These are phyloP conservation scores for Otatea glauca DNA, from an alignment of 176 grass and related monocot species.

Conservation along the genomic window DNA sequence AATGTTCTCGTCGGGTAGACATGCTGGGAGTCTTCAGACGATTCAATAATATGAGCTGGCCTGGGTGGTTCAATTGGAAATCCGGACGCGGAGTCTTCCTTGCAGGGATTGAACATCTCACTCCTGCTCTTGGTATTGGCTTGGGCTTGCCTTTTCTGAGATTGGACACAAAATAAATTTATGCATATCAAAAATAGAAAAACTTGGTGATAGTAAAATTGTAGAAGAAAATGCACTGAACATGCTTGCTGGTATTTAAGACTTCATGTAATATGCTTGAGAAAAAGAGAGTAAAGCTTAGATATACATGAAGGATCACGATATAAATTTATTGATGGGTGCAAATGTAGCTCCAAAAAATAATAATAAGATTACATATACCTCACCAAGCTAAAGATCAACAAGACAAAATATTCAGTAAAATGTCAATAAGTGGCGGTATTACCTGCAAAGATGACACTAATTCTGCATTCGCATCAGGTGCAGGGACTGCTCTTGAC, in stretches of 20 bases:
- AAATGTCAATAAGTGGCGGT: constrained; percentile 18
- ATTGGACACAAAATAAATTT: constrained; percentile 23
- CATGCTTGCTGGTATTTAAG: not conserved
- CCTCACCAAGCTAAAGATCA: constrained; percentile 33
- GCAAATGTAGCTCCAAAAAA: not conserved
- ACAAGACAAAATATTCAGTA: constrained; percentile 3
- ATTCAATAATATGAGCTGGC: constrained; percentile 54
- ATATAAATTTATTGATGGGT: not conserved
- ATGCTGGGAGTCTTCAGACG: constrained; percentile 46
- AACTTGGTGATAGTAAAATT: not conserved
- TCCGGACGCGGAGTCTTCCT: constrained; percentile 85
- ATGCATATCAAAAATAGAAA: constrained; percentile 10
- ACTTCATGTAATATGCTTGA: not conserved
- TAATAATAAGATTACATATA: not conserved
- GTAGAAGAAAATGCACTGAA: not conserved
- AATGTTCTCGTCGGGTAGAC: constrained; percentile 63
- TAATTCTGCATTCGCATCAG: constrained; percentile 97
- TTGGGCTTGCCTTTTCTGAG: constrained; percentile 80
- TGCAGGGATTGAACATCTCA: constrained; percentile 83
- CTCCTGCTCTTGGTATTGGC: constrained; percentile 76
- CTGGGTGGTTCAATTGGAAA: constrained; percentile 88
- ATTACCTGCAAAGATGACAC: constrained; percentile 89
- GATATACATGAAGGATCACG: not conserved
- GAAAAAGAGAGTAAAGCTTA: not conserved
- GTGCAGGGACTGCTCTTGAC: constrained; percentile 90